Conservation (phyloP, 1,284 basidiomycete species). For the Lignosus rhinocerotis region DNA sequence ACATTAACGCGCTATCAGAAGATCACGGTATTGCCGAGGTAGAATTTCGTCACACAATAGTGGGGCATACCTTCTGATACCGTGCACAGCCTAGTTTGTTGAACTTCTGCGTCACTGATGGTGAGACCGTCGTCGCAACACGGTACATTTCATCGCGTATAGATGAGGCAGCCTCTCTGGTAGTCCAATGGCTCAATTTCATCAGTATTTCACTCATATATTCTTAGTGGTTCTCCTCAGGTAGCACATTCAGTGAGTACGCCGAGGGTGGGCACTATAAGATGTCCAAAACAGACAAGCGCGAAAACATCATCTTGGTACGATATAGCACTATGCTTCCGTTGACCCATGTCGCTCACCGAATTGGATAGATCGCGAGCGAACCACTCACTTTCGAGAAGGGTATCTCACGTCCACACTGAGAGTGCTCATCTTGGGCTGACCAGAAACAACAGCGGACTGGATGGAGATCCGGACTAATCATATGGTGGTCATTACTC, state of each 20-base stretch:
- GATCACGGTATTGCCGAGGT: conserved; percentile 75
- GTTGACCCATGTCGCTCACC: neutral
- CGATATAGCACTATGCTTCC: conserved; percentile 17
- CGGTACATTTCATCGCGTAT: conserved; percentile 91
- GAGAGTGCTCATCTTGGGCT: neutral
- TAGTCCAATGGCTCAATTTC: conserved; percentile 33
- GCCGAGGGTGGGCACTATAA: conserved; percentile 86
- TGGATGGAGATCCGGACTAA: conserved; percentile 96
- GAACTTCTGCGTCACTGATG: conserved; percentile 97
- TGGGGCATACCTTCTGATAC: neutral
- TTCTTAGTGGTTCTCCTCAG: conserved; percentile 88
- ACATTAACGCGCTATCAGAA: conserved; percentile 77
- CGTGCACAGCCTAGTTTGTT: conserved; percentile 76
- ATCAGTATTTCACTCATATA: neutral
- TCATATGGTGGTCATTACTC: conserved; percentile 88
- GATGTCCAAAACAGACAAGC: conserved; percentile 95
- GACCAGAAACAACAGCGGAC: conserved; percentile 56
- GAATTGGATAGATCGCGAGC: conserved; percentile 67
- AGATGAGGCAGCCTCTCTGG: conserved; percentile 91
- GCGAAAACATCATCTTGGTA: conserved; percentile 92
- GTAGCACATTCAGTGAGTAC: conserved; percentile 92
- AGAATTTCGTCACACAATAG: conserved; percentile 11
- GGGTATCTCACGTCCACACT: conserved; percentile 49
- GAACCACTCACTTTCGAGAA: conserved; percentile 95
- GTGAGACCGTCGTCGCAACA: conserved; percentile 89